Evolutionary conservation across 2,329 filamentous ascomycete species (phyloP).

Genomic region (Exophiala oligosperma): DNA sequence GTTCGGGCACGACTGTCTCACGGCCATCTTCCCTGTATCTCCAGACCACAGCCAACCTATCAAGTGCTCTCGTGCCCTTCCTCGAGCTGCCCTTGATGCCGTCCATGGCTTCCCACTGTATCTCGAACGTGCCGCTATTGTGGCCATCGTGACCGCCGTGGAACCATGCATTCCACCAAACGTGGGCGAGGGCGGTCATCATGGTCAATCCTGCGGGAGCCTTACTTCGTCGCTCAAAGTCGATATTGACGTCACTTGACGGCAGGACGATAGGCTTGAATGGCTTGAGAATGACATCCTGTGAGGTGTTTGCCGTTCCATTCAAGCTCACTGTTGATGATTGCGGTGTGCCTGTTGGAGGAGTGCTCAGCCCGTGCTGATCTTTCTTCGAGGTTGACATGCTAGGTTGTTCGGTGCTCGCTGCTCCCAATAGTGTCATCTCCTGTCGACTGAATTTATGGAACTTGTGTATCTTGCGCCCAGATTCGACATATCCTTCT

Average conservation of each 20-base stretch:
- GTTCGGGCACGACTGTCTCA: conserved; percentile 60
- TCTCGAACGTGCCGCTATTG: conserved; percentile 69
- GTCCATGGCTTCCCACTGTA: conserved; percentile 79
- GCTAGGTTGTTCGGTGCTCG: conserved; percentile 1
- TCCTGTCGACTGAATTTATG: conserved; percentile 77
- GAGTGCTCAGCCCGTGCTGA: conserved; percentile 22
- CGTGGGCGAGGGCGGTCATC: conserved; percentile 89
- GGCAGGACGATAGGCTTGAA: conserved; percentile 66
- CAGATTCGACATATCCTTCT: conserved; percentile 84
- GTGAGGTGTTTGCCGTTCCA: conserved; percentile 58
- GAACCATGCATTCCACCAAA: conserved; percentile 96
- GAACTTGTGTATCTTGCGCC: conserved; percentile 78
- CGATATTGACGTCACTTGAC: conserved; percentile 85
- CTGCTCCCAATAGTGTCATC: conserved; percentile 63
- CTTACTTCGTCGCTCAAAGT: conserved; percentile 82
- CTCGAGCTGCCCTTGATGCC: conserved; percentile 86
- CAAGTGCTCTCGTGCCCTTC: conserved; percentile 79
- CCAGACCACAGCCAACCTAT: conserved; percentile 86
- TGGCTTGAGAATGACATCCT: conserved; percentile 77
- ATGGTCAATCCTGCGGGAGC: conserved; percentile 76
- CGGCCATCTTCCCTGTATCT: conserved; percentile 44
- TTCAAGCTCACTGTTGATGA: conserved; percentile 33
- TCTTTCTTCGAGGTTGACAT: conserved; percentile 9
- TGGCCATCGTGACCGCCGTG: conserved; percentile 71
- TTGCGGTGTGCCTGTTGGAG: conserved; percentile 22